Percentiles rank a stretch among this genome's conserved stretches.
These are phyloP conservation scores for Fraxinus americana DNA, from an alignment of 257 asterid genomes.

Conservation along the genomic window DNA sequence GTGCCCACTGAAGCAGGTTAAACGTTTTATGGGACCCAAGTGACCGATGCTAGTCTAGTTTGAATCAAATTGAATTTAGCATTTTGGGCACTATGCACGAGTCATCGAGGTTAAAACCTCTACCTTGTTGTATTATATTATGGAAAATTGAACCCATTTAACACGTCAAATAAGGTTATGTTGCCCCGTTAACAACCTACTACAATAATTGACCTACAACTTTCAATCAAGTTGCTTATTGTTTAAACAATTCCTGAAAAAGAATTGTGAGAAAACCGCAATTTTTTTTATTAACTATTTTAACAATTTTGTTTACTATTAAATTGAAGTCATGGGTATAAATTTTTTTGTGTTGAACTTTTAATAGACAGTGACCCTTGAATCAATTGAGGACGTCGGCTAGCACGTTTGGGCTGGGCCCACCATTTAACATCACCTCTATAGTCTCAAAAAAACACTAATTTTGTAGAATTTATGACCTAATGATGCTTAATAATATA, in stretches of 20 bases:
- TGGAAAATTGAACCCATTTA: not conserved
- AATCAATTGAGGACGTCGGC: constrained; percentile 37
- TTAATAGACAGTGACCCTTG: constrained; percentile 30
- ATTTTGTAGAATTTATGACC: constrained; percentile 10
- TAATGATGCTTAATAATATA: not conserved
- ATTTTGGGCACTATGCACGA: too few species aligned
- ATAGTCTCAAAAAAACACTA: constrained; percentile 7
- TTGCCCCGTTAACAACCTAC: not conserved
- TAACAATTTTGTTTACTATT: constrained; percentile 5
- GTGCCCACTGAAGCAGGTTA: too few species aligned
- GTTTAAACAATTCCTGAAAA: not conserved
- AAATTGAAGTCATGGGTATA: constrained; percentile 12
- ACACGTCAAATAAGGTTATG: not conserved
- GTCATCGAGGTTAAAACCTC: not conserved
- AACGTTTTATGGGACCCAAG: too few species aligned
- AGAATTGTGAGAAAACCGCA: not conserved
- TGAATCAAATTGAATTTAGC: not conserved
- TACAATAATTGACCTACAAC: not conserved
- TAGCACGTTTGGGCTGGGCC: constrained; percentile 33
- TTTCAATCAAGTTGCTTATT: not conserved
- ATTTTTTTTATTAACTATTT: not conserved
- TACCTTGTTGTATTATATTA: not conserved
- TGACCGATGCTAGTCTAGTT: too few species aligned
- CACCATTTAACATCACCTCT: constrained; percentile 27
- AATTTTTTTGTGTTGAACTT: not conserved